Evolutionary conservation across 148 eudicot species (phyloP), one percentile per base, ranked within the genome.

Genomic region (Rhododendron simsii): DNA sequence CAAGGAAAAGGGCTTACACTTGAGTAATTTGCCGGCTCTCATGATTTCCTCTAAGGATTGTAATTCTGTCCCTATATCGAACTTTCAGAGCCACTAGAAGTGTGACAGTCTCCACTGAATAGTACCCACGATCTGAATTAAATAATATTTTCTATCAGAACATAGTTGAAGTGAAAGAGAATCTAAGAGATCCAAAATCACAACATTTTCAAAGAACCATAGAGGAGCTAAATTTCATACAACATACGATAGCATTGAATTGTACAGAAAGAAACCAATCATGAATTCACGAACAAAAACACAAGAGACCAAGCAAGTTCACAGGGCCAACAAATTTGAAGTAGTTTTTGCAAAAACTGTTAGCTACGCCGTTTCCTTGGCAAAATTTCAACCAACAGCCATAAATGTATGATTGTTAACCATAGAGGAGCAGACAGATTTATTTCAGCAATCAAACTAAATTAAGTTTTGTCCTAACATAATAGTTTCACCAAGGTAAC

Each of bases 21-120:
- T 94, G 98, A 88, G 98, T 96, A 75, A 96, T 96, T 87, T 96
- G 99, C 75, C 99, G 96, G 85, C 99, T 96, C 89, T 95, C 99
- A 86, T 95, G 99, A 89, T 96, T 96, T 86, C 98, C 99, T 89
- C 99, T 92, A 47, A 96, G 96, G 80, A 95, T 95, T 35, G 99
- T 96, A 87, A 95, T 93, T 91, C 99, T 93, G 85, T 95, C 98
- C 86, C 99, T 92, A 82, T 95, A 95, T 80, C 98, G 99, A 85
- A 95, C 98, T 91, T 96, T 96, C 87, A 96, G 88, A 78, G 99
- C 98, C 89, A 96, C 99, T 86, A 96, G 89, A 76, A 96, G 98
- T 76, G 98, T 89, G 85, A 96, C 99, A 33, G 98, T 95, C 91
- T 96, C 98, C 87, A 95, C 96, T 33, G 97, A 95, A 82, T 95